Evolutionary conservation across 345 rosid genomes (phyloP).

Genomic region (Eutrema japonicum): DNA sequence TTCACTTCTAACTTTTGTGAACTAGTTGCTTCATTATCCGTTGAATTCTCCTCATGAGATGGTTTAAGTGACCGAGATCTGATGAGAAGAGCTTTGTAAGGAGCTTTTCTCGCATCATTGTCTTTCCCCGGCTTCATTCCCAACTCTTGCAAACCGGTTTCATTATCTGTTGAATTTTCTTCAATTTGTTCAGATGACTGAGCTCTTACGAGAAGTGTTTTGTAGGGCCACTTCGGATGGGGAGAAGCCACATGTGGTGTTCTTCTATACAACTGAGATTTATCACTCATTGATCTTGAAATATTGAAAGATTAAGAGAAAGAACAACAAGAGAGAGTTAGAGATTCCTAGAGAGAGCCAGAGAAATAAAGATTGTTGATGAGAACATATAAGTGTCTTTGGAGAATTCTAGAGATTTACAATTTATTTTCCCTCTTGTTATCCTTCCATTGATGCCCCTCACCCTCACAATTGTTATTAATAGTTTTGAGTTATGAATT

Average conservation of each 20-base stretch:
- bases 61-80: no score
- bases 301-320: not conserved
- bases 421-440: not conserved
- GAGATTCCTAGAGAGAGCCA: not conserved
- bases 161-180: not conserved
- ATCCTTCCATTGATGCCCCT: no score
- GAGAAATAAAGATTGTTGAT: not conserved
- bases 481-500: not conserved
- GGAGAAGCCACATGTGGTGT: not conserved
- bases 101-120: no score
- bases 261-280: not conserved
- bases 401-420: not conserved
- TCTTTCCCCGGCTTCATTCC: no score
- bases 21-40: no score
- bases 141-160: no score
- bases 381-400: not conserved
- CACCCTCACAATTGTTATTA: not conserved
- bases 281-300: conserved; percentile 6
- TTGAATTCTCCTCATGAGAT: no score
- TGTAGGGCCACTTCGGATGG: not conserved
- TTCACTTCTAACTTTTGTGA: no score
- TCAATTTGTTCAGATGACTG: not conserved
- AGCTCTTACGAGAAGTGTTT: not conserved
- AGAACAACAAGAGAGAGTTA: not conserved
- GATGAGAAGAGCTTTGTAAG: no score